Conservation (phyloP, 305 asterid species). For the Stenogyne calaminthoides region DNA sequence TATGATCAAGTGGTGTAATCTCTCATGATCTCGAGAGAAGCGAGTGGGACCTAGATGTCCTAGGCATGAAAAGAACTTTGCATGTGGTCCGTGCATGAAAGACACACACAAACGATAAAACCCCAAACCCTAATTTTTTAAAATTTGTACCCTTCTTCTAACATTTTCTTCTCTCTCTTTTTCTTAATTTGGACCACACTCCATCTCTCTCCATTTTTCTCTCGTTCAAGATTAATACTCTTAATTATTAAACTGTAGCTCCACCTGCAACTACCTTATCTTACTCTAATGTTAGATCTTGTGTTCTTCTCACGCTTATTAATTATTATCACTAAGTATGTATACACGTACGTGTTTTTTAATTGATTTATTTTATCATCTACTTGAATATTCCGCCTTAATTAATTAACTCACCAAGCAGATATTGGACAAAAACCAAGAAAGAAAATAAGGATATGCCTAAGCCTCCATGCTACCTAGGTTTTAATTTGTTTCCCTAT, state of each 20-base stretch:
- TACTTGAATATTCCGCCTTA: not conserved
- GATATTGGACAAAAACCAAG: not conserved
- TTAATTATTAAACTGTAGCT: slow-evolving; percentile 11
- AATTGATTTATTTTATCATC: not conserved
- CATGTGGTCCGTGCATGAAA: slow-evolving; percentile 39
- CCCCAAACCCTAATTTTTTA: slow-evolving; percentile 59
- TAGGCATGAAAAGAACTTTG: slow-evolving; percentile 26
- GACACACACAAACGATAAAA: slow-evolving; percentile 26
- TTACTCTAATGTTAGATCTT: slow-evolving; percentile 43
- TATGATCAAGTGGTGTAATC: no score
- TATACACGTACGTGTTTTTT: not conserved
- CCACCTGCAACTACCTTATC: slow-evolving; percentile 12
- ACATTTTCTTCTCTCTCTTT: slow-evolving; percentile 34
- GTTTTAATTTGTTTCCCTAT: slow-evolving; percentile 10
- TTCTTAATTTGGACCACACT: slow-evolving; percentile 57
- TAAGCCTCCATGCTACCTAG: slow-evolving; percentile 10
- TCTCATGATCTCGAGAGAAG: not conserved
- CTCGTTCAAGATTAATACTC: slow-evolving; percentile 29
- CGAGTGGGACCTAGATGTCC: slow-evolving; percentile 35
- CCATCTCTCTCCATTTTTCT: not conserved
- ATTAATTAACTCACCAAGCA: not conserved
- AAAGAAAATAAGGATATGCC: slow-evolving; percentile 10
- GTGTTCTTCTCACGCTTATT: slow-evolving; percentile 1
- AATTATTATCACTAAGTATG: not conserved
- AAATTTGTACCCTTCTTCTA: slow-evolving; percentile 26